Base-by-base conservation (phyloP, 1,284 basidiomycete species). In the Microbotryum lychnidis-dioicae region DNA sequence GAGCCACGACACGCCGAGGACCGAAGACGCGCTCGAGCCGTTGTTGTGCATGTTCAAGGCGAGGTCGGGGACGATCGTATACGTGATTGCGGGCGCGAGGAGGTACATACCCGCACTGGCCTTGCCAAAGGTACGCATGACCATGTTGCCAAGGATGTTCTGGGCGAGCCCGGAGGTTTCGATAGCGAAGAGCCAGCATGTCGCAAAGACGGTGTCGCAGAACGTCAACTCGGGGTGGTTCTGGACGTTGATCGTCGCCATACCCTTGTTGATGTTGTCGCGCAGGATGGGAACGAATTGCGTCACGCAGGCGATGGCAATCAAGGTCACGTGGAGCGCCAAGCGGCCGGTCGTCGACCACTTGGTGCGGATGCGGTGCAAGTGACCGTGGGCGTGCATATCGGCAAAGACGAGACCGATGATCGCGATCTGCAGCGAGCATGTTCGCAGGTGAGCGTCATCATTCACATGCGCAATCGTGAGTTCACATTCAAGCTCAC, bases 321-420 rank as follows among this genome's bases (percentile, higher is more conserved):
- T 62, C 21, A 74, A 61, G 52, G 66, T 61, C 20, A 59, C 60
- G 56, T 73, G 73, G 45, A 74, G 63, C 8, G 65, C 44, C 27
- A 73, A 54, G 20, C 70, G 68, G 50, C 62, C 59, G 51, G 60
- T 62, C 14, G 63, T 54, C 37, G 71, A 68, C 71, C 71, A 70
- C 58, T 69, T 70, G 49, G 63, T 61, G 54, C 72, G 69, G 46
- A 74, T 67, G 31, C 62, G 56, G 50, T 70, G 69, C 45, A 72
- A 70, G 52, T 73, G 73, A 14, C 73, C 73, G 62, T 74, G 73
- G 8, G 69, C 72, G 48, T 71, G 71, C 66, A 74, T 69, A 65
- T 74, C 73, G 58, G 72, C 68, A 57, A 73, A 55, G 57, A 64
- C 57, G 56, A 73, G 66, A 42, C 71, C 71, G 62, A 72, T 63